Base-by-base conservation (phyloP, 2,329 filamentous ascomycete species). In the Chaetomium sp. region DNA sequence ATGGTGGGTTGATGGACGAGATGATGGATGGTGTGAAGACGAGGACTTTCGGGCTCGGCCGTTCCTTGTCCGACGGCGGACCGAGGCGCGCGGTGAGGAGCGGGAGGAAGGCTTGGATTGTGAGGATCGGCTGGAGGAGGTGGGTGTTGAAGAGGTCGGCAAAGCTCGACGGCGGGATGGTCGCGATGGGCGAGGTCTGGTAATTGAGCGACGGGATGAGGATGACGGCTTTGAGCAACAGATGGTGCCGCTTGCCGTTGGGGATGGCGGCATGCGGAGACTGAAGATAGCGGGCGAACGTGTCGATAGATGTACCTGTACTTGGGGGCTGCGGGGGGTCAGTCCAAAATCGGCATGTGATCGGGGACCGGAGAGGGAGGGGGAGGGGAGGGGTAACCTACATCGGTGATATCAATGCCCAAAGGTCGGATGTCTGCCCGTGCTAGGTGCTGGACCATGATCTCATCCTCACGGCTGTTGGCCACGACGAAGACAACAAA, bases 401-500 rank as follows among this genome's bases (percentile, higher is more conserved):
- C 89, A 76, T 96, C 89, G 8, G 89, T 90, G 42, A 96, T 87
- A 73, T 98, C 93, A 68, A 98, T 84, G 74, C 87, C 87, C 64
- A 99, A 79, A 8, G 94, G 88, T 68, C 90, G 86, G 69, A 98
- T 90, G 74, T 98, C 95, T 7, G 87, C 83, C 67, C 92, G 84
- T n/a, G 88, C 85, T 75, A 96, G 86, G 66, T 86, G 85, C 66
- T 91, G 86, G 16, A 98, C 88, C 68, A 90, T 80, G 42, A 88
- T 83, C 75, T 98, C 93, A 70, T 98, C 94, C 72, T 97, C 91
- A 65, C 88, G 80, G n/a, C 87, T 92, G 68, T 87, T 90, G 72
- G 93, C 94, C 0, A 96, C 91, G 66, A 99, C 83, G 76, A 93
- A 99, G 63, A 98, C 92, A 66, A 98, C 91, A 76, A 96, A 98